Conservation (phyloP, 169 alveolate genomes). For the Plasmodium adleri region DNA sequence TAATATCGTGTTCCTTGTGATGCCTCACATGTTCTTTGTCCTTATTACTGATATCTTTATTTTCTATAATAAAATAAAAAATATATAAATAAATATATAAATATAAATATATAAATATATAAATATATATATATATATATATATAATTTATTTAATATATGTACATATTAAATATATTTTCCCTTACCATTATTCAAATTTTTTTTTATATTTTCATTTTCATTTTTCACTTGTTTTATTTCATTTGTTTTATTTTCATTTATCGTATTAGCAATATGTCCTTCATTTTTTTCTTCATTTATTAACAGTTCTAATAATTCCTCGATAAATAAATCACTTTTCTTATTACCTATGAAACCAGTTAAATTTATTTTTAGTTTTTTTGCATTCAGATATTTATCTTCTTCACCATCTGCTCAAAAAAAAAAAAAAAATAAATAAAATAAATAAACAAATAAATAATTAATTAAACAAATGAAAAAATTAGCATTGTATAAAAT, state of each 20-base stretch:
- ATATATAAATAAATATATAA: not conserved
- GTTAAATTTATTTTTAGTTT: slow-evolving; percentile 57
- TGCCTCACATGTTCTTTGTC: no score
- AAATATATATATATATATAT: not conserved
- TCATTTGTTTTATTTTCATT: slow-evolving; percentile 44
- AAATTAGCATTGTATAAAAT: not conserved
- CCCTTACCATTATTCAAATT: slow-evolving; percentile 26
- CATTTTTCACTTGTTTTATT: slow-evolving; percentile 24
- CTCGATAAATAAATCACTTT: slow-evolving; percentile 38
- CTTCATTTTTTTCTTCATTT: slow-evolving; percentile 36
- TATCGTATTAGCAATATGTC: not conserved
- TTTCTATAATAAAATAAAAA: not conserved
- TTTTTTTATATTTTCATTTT: slow-evolving; percentile 25
- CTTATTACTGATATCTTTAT: no score
- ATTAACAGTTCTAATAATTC: slow-evolving; percentile 46
- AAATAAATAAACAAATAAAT: not conserved
- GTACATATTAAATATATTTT: no score
- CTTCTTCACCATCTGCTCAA: slow-evolving; percentile 28
- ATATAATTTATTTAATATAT: not conserved
- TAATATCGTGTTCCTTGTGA: no score
- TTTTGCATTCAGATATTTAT: slow-evolving; percentile 27
- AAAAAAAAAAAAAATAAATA: not conserved
- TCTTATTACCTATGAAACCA: slow-evolving; percentile 61
- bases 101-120: not conserved
- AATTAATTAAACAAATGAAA: not conserved